Percentiles rank a stretch among this genome's conserved stretches.
Conservation (phyloP, 2,329 filamentous ascomycete species). For the Ophiognomonia clavigignenti-juglandacearum region DNA sequence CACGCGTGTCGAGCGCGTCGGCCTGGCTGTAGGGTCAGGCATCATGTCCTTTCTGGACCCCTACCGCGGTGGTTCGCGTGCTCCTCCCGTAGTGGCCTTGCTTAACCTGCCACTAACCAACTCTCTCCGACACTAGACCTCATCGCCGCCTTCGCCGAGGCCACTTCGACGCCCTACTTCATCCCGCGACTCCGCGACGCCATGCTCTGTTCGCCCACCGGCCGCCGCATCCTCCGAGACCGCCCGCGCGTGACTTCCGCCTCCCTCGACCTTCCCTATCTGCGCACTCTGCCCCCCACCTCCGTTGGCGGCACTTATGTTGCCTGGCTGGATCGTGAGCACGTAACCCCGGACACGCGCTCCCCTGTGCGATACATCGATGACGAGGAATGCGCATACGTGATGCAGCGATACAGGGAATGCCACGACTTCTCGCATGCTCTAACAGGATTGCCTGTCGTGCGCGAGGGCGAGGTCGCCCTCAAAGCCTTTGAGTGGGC, state of each 20-base stretch:
- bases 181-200: conserved; percentile 85
- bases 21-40: conserved; percentile 62
- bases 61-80: conserved; percentile 63
- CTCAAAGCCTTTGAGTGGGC: conserved; percentile 97
- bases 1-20: conserved; percentile 68
- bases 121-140: conserved; percentile 56
- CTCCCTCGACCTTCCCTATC: conserved; percentile 57
- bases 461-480: conserved; percentile 95
- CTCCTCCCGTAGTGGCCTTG: not conserved
- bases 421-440: conserved; percentile 98
- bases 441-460: conserved; percentile 81
- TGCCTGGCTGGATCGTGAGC: conserved; percentile 88
- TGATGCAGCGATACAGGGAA: conserved; percentile 96
- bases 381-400: conserved; percentile 92
- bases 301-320: conserved; percentile 80
- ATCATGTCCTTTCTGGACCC: conserved; percentile 67
- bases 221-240: conserved; percentile 85
- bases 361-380: conserved; percentile 83
- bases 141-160: conserved; percentile 89
- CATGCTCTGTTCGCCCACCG: conserved; percentile 81
- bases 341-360: conserved; percentile 87
- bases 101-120: conserved; percentile 2
- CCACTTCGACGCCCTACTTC: conserved; percentile 92
- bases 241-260: conserved; percentile 83
- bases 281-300: conserved; percentile 67